Conservation (phyloP, 2,329 filamentous ascomycete species). For the Orbilia ellipsospora region DNA sequence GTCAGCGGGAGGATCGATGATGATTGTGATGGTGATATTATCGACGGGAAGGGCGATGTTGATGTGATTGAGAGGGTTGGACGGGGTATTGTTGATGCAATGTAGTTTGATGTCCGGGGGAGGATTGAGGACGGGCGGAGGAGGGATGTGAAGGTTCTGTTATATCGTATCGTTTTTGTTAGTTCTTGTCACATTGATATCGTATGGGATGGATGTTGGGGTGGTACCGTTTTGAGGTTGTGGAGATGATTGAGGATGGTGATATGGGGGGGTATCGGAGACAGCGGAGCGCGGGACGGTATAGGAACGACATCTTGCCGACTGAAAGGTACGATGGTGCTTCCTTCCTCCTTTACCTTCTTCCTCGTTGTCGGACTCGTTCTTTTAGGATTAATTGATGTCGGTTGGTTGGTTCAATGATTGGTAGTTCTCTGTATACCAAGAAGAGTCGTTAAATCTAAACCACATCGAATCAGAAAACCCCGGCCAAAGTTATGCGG, state of each 20-base stretch:
- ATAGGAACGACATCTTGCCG: constrained; percentile 13
- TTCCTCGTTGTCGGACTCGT: too few species aligned
- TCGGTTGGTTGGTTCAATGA: too few species aligned
- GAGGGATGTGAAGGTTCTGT: constrained; percentile 53
- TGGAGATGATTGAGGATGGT: constrained; percentile 2
- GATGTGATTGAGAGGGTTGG: constrained; percentile 15
- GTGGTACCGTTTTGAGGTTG: constrained; percentile 27
- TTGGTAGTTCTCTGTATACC: too few species aligned
- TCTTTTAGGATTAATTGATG: too few species aligned
- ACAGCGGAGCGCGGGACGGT: constrained; percentile 38
- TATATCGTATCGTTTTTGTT: neutral
- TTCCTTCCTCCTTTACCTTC: too few species aligned
- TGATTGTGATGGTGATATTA: neutral
- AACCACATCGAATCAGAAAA: too few species aligned
- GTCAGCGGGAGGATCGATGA: constrained; percentile 2
- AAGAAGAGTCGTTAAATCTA: too few species aligned
- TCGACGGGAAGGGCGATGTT: neutral
- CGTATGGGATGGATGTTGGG: neutral
- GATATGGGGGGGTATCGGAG: constrained; percentile 16
- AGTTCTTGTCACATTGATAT: neutral
- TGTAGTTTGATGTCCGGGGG: neutral
- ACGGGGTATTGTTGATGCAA: neutral
- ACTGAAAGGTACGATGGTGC: neutral
- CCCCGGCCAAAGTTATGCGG: constrained; percentile 8
- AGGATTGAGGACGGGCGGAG: constrained; percentile 5